These are phyloP conservation scores for Ogataea allantospora DNA, from an alignment of 805 yeast species.

Conservation along the genomic window DNA sequence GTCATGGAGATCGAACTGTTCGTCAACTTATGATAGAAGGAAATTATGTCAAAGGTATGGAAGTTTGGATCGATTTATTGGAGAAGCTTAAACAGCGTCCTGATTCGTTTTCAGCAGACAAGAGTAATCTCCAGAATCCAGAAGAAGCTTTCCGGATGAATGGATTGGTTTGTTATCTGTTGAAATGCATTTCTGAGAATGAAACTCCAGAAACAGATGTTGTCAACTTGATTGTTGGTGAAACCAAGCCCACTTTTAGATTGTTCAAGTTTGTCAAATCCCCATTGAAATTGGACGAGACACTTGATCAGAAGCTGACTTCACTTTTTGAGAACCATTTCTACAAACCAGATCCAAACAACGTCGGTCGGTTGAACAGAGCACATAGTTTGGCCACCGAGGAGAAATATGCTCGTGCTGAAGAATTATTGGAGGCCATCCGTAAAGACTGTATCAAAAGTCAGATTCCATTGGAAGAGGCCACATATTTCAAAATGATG, in stretches of 20 bases:
- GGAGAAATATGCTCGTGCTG: not conserved
- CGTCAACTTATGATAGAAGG: conserved; percentile 23
- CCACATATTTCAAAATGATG: conserved; percentile 45
- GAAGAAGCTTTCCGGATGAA: not conserved
- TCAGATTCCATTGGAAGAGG: conserved; percentile 38
- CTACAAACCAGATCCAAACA: conserved; percentile 23
- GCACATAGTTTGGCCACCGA: not conserved
- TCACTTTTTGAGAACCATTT: not conserved
- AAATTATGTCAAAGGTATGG: conserved; percentile 27
- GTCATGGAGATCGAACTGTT: conserved; percentile 29
- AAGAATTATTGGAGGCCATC: conserved; percentile 14
- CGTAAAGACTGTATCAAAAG: conserved; percentile 27
- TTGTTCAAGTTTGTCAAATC: not conserved
- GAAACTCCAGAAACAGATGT: not conserved
- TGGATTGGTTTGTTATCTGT: conserved; percentile 5
- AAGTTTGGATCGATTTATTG: conserved; percentile 29
- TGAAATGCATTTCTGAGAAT: not conserved
- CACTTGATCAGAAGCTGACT: not conserved
- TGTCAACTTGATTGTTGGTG: not conserved
- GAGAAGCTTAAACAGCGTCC: conserved; percentile 27
- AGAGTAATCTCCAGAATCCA: not conserved
- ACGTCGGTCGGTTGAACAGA: not conserved
- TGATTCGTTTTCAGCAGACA: conserved; percentile 6
- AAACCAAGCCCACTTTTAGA: not conserved
- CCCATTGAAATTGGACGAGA: not conserved